phyloP scores from a whole-genome alignment of 2,329 filamentous ascomycete species.

The Fusarium paranaense region DNA sequence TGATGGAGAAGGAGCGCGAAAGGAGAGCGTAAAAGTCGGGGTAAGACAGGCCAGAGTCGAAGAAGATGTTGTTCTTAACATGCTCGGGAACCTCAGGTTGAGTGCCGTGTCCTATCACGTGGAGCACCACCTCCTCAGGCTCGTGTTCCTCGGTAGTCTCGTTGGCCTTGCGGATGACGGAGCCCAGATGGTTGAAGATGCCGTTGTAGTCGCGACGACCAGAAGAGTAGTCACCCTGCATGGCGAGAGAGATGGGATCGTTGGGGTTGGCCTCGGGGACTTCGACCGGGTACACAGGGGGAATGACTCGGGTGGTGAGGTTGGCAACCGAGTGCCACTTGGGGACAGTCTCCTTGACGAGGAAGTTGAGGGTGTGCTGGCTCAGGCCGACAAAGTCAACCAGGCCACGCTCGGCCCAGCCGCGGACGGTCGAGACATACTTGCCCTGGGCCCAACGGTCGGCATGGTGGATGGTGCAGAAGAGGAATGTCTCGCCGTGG shows the following conservation, averaged over 20 bases:
- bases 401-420: conserved; percentile 33
- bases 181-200: conserved; percentile 42
- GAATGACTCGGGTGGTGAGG: conserved; percentile 37
- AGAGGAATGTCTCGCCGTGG: conserved; percentile 37
- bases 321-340: conserved; percentile 36
- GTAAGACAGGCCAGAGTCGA: conserved; percentile 42
- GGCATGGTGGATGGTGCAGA: conserved; percentile 46
- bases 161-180: conserved; percentile 36
- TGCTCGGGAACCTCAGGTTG: conserved; percentile 39
- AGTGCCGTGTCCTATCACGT: conserved; percentile 43
- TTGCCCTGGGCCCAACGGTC: conserved; percentile 41
- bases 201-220: conserved; percentile 42
- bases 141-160: conserved; percentile 11
- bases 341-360: conserved; percentile 34
- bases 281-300: conserved; percentile 43
- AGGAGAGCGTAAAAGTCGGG: conserved; percentile 43
- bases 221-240: conserved; percentile 46
- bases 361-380: conserved; percentile 42
- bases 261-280: conserved; percentile 27
- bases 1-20: conserved; percentile 36
- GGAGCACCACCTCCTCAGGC: conserved; percentile 36
- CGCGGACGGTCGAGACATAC: conserved; percentile 34
- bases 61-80: conserved; percentile 37
- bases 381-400: conserved; percentile 44
- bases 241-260: conserved; percentile 38